Evolutionary conservation across 495 filamentous ascomycete genomes (phyloP).

Genomic region (Aspergillus taichungensis): DNA sequence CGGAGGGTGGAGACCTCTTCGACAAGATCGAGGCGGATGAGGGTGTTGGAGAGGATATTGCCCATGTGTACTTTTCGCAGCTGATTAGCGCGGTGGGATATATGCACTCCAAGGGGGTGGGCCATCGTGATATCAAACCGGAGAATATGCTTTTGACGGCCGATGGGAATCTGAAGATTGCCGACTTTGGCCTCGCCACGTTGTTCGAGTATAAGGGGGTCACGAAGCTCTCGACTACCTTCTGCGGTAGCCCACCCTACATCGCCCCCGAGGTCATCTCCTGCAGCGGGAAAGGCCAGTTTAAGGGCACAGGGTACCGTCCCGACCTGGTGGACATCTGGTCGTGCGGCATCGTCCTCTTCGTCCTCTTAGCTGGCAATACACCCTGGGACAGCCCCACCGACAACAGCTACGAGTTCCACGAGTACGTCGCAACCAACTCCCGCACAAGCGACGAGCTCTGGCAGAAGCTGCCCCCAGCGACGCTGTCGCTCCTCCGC

Average conservation of each 20-base stretch:
- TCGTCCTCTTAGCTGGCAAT: constrained; percentile 90
- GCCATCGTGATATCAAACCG: constrained; percentile 84
- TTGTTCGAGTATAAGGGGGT: constrained; percentile 81
- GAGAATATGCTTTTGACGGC: constrained; percentile 81
- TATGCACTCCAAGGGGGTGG: constrained; percentile 88
- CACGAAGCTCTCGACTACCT: constrained; percentile 68
- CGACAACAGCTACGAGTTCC: constrained; percentile 66
- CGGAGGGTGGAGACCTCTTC: constrained; percentile 93
- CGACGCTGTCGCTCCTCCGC: constrained; percentile 77
- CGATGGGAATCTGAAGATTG: constrained; percentile 84
- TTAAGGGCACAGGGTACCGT: constrained; percentile 60
- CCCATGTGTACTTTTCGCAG: constrained; percentile 93
- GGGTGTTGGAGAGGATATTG: constrained; percentile 84
- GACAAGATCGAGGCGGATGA: constrained; percentile 99
- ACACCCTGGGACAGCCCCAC: constrained; percentile 97
- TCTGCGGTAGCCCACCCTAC: constrained; percentile 95
- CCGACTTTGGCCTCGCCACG: constrained; percentile 94
- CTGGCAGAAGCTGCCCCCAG: constrained; percentile 70
- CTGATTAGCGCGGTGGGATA: constrained; percentile 83
- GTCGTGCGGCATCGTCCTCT: constrained; percentile 94
- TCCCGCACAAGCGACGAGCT: constrained; percentile 76
- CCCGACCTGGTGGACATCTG: constrained; percentile 87
- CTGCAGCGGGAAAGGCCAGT: constrained; percentile 34
- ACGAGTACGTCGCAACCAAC: constrained; percentile 72
- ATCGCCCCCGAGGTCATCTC: constrained; percentile 89